phyloP scores from a whole-genome alignment of 352 stramenopile species.

The Pythium chondricola region DNA sequence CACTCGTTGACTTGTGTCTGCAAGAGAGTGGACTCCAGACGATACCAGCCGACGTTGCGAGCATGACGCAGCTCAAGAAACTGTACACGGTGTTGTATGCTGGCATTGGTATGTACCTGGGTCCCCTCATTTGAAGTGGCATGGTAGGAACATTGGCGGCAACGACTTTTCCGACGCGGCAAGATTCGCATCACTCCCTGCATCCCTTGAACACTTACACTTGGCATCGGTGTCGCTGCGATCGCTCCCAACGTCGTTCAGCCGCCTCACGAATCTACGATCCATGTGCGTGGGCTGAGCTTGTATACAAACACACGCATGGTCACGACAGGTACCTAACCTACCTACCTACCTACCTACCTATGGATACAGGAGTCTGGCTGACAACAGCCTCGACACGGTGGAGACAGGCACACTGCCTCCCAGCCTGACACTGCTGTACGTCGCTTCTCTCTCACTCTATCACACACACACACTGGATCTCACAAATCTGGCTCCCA shows the following conservation, averaged over 20 bases:
- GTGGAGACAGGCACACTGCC: not conserved
- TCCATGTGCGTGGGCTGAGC: conserved; percentile 4
- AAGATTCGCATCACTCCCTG: conserved; percentile 19
- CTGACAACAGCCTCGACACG: not conserved
- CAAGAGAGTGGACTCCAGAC: too few relatives aligned
- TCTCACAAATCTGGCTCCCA: not conserved
- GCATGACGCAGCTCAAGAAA: conserved; percentile 26
- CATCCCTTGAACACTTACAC: conserved; percentile 22
- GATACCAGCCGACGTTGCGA: conserved; percentile 25
- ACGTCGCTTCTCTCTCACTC: too few relatives aligned
- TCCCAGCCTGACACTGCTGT: not conserved
- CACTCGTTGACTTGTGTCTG: conserved; percentile 13
- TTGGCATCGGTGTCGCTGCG: conserved; percentile 14
- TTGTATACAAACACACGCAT: not conserved
- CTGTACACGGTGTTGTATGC: too few relatives aligned
- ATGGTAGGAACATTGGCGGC: conserved; percentile 30
- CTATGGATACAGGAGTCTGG: not conserved
- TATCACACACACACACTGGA: too few relatives aligned
- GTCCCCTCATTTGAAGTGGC: too few relatives aligned
- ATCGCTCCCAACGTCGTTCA: conserved; percentile 20
- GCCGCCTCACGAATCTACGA: conserved; percentile 17
- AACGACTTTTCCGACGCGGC: conserved; percentile 25
- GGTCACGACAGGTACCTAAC: not conserved
- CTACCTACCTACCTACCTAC: not conserved
- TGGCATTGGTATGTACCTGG: too few relatives aligned